Evolutionary conservation across 805 yeast species (phyloP).

Genomic region (Candida andamanensis): DNA sequence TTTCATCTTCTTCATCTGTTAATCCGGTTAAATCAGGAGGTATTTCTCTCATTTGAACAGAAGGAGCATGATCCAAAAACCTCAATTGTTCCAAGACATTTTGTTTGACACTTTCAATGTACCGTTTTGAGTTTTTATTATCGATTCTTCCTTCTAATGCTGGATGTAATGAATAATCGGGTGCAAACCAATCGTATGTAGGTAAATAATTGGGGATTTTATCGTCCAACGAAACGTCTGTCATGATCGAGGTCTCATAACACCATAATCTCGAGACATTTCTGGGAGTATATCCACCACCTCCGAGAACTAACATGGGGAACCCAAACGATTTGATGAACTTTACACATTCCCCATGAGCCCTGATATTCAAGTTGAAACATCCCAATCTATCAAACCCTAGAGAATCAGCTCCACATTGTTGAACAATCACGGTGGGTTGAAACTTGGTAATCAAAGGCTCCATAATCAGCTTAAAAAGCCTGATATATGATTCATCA

Average conservation of each 20-base stretch:
- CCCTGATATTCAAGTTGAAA: constrained; percentile 85
- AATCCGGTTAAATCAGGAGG: constrained; percentile 61
- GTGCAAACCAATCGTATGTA: constrained; percentile 78
- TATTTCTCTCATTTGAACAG: constrained; percentile 85
- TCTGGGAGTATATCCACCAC: constrained; percentile 97
- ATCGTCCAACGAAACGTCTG: constrained; percentile 48
- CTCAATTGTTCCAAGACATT: constrained; percentile 78
- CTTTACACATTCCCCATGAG: constrained; percentile 93
- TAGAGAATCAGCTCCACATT: constrained; percentile 95
- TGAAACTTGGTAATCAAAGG: constrained; percentile 88
- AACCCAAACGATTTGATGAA: constrained; percentile 83
- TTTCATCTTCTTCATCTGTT: constrained; percentile 39
- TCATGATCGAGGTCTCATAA: constrained; percentile 80
- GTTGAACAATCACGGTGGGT: constrained; percentile 91
- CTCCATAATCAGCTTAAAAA: constrained; percentile 80
- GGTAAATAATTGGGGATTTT: constrained; percentile 65
- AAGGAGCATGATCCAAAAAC: constrained; percentile 84
- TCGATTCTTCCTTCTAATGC: constrained; percentile 56
- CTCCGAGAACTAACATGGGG: constrained; percentile 90
- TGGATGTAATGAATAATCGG: constrained; percentile 88
- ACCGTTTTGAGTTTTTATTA: constrained; percentile 78
- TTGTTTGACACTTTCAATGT: constrained; percentile 71
- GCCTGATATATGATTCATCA: constrained; percentile 73
- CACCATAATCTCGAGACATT: constrained; percentile 95
- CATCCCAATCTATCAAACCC: constrained; percentile 93